These are phyloP conservation scores for Brassica juncea DNA, from an alignment of 345 rosid species.

Conservation along the genomic window DNA sequence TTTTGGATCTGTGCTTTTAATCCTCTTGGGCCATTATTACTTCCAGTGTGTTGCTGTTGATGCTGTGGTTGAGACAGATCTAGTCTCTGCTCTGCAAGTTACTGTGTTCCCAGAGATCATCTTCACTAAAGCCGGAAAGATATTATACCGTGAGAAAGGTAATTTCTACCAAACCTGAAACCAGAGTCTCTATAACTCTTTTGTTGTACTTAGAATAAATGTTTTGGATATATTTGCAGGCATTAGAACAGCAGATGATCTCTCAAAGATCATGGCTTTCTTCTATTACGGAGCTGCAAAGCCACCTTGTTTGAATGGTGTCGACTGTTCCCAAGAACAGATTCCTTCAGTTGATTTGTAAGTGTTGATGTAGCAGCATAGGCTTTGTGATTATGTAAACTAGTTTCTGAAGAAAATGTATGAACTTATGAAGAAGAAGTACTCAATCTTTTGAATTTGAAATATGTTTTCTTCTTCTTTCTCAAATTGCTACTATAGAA, in stretches of 20 bases:
- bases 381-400: constrained; percentile 22
- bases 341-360: constrained; percentile 53
- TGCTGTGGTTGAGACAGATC: constrained; percentile 67
- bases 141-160: constrained; percentile 87
- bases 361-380: constrained; percentile 17
- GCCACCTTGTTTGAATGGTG: constrained; percentile 58
- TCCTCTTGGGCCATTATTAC: neutral
- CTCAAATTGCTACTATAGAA: constrained; percentile 26
- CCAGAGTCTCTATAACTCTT: neutral
- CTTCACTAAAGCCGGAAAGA: constrained; percentile 87
- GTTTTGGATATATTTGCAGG: constrained; percentile 42
- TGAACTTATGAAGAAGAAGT: constrained; percentile 18
- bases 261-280: constrained; percentile 87
- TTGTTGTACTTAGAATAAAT: neutral
- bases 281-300: constrained; percentile 89
- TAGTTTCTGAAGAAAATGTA: constrained; percentile 6
- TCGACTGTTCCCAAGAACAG: constrained; percentile 48
- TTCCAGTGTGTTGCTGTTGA: constrained; percentile 87
- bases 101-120: constrained; percentile 71
- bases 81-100: constrained; percentile 75
- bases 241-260: constrained; percentile 66
- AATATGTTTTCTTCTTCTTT: neutral
- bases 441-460: constrained; percentile 14
- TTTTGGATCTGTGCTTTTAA: constrained; percentile 10
- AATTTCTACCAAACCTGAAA: neutral